A percentile compares a stretch with the other conserved stretches of the same genome.
phyloP scores from a whole-genome alignment of 495 filamentous ascomycete genomes.

The Cudoniella acicularis region DNA sequence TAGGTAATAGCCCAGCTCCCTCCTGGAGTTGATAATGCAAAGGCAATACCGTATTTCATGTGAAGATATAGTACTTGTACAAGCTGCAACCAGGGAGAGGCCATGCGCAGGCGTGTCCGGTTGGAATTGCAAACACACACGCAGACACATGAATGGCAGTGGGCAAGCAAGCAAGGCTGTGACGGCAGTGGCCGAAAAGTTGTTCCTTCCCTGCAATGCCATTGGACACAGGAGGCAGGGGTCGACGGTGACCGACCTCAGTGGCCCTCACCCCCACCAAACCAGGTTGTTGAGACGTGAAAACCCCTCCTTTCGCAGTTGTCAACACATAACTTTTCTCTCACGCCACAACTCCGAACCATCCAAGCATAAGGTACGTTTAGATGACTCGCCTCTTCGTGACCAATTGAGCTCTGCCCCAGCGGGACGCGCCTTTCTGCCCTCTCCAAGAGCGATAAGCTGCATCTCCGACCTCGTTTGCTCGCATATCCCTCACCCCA shows the following conservation, averaged over 20 bases:
- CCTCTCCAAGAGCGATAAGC: neutral
- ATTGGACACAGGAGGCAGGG: no score
- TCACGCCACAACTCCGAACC: neutral
- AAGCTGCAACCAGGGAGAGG: no score
- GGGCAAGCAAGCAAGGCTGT: neutral
- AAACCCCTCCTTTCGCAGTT: neutral
- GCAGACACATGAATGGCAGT: neutral
- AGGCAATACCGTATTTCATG: no score
- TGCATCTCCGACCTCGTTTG: constrained; percentile 22
- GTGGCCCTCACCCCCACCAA: neutral
- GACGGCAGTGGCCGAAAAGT: neutral
- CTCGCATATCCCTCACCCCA: constrained; percentile 21
- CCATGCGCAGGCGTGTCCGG: no score
- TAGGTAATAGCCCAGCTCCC: no score
- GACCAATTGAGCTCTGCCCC: neutral
- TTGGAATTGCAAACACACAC: no score
- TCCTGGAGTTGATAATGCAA: no score
- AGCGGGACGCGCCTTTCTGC: neutral
- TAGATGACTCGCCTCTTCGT: neutral
- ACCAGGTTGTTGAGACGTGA: neutral
- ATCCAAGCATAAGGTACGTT: no score
- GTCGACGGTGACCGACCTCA: no score
- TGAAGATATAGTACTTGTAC: no score
- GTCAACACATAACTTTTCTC: neutral
- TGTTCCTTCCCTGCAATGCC: neutral